A percentile compares a stretch with the other conserved stretches of the same genome.
These are phyloP conservation scores for Smallanthus sonchifolius DNA, from an alignment of 129 eudicot genomes.

Conservation along the genomic window DNA sequence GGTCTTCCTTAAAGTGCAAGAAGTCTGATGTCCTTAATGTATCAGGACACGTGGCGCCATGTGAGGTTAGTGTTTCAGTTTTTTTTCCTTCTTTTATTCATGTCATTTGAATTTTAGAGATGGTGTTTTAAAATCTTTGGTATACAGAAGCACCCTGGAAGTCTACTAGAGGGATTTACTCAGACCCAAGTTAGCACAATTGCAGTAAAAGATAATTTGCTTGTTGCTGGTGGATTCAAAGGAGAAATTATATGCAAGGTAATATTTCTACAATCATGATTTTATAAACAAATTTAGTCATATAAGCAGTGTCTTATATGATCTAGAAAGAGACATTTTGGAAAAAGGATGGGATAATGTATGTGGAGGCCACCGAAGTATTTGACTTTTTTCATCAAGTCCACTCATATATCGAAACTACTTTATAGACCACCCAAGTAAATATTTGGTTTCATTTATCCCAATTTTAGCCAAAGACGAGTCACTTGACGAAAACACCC, in stretches of 20 bases:
- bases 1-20: slow-evolving; percentile 65
- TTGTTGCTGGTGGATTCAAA: slow-evolving; percentile 84
- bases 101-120: neutral
- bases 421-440: neutral
- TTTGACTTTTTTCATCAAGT: neutral
- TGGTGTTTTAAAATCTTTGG: neutral
- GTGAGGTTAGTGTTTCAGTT: slow-evolving; percentile 50
- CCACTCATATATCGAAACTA: neutral
- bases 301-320: neutral
- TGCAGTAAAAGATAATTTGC: slow-evolving; percentile 76
- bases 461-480: neutral
- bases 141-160: slow-evolving; percentile 80
- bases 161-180: slow-evolving; percentile 78
- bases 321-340: neutral
- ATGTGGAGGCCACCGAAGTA: neutral
- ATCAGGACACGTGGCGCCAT: slow-evolving; percentile 80
- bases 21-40: slow-evolving; percentile 75
- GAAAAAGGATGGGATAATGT: neutral
- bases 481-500: neutral
- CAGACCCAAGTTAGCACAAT: slow-evolving; percentile 88
- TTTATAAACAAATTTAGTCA: neutral
- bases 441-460: neutral
- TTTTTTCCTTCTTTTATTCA: neutral
- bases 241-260: slow-evolving; percentile 98
- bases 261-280: neutral